A percentile compares a stretch with the other conserved stretches of the same genome.
These are phyloP conservation scores for Heteromeles arbutifolia DNA, from an alignment of 306 rosid species.

Conservation along the genomic window DNA sequence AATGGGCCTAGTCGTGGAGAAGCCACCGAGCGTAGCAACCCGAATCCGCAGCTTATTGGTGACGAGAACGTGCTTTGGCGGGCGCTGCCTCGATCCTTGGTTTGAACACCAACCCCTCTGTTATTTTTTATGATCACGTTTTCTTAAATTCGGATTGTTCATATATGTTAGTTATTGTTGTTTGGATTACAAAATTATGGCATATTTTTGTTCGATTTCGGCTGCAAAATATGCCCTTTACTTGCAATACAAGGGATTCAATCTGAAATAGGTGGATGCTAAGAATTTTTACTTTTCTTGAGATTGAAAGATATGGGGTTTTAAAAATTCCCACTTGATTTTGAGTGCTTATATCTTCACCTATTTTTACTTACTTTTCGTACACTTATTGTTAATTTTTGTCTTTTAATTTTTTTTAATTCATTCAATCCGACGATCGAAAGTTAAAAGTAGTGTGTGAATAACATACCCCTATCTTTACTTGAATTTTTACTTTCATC, in stretches of 20 bases:
- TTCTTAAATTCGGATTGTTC: background rate
- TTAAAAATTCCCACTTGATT: background rate
- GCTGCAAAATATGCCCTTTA: background rate
- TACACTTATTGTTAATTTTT: too few species aligned
- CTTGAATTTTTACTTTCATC: too few species aligned
- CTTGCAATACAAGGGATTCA: background rate
- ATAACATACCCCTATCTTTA: too few species aligned
- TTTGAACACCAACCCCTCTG: slow-evolving; percentile 18
- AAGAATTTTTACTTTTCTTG: background rate
- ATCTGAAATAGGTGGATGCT: background rate
- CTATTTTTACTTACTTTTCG: too few species aligned
- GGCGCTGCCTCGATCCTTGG: slow-evolving; percentile 58
- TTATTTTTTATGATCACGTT: background rate
- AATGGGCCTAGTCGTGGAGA: slow-evolving; percentile 51
- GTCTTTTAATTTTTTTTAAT: too few species aligned
- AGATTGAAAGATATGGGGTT: background rate
- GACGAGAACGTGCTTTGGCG: slow-evolving; percentile 75
- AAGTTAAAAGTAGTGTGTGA: too few species aligned
- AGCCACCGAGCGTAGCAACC: slow-evolving; percentile 18
- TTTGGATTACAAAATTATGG: background rate
- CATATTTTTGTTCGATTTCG: background rate
- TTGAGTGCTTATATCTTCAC: background rate
- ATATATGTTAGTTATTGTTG: background rate
- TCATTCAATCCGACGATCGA: too few species aligned
- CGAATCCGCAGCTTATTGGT: slow-evolving; percentile 46